Evolutionary conservation across 208 protist genomes (phyloP).

Genomic region (Trypanosoma cruzi): DNA sequence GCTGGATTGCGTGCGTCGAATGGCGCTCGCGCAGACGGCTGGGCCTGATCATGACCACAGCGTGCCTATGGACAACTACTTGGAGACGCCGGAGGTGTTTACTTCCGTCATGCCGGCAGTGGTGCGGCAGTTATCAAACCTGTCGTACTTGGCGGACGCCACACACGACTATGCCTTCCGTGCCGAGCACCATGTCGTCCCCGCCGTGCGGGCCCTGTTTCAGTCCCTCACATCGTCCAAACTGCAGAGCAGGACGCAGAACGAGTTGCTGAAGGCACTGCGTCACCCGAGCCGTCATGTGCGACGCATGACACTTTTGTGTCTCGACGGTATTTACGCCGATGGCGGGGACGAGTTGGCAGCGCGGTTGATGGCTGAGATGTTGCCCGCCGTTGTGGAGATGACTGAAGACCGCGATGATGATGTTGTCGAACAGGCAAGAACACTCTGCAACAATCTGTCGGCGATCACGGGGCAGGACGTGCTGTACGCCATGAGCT

Average conservation of each 20-base stretch:
- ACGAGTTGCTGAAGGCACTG: slow-evolving; percentile 75
- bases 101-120: slow-evolving; percentile 80
- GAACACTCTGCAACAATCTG: slow-evolving; percentile 79
- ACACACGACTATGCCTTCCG: slow-evolving; percentile 69
- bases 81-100: slow-evolving; percentile 80
- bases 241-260: slow-evolving; percentile 84
- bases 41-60: slow-evolving; percentile 77
- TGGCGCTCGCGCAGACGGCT: slow-evolving; percentile 73
- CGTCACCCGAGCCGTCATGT: slow-evolving; percentile 78
- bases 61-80: slow-evolving; percentile 71
- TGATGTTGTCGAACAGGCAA: slow-evolving; percentile 79
- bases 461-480: slow-evolving; percentile 90
- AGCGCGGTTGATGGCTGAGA: slow-evolving; percentile 88
- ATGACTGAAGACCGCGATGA: slow-evolving; percentile 86
- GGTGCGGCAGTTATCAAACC: slow-evolving; percentile 82
- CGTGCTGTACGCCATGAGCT: slow-evolving; percentile 89
- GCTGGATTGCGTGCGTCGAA: slow-evolving; percentile 70
- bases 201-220: slow-evolving; percentile 80
- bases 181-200: slow-evolving; percentile 73
- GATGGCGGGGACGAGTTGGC: slow-evolving; percentile 91
- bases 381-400: slow-evolving; percentile 89
- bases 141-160: slow-evolving; percentile 62
- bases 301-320: slow-evolving; percentile 61
- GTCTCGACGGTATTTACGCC: slow-evolving; percentile 84
- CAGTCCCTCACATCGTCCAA: slow-evolving; percentile 65